Conservation (phyloP, 108 stramenopile genomes). For the Discostella pseudostelligera region DNA sequence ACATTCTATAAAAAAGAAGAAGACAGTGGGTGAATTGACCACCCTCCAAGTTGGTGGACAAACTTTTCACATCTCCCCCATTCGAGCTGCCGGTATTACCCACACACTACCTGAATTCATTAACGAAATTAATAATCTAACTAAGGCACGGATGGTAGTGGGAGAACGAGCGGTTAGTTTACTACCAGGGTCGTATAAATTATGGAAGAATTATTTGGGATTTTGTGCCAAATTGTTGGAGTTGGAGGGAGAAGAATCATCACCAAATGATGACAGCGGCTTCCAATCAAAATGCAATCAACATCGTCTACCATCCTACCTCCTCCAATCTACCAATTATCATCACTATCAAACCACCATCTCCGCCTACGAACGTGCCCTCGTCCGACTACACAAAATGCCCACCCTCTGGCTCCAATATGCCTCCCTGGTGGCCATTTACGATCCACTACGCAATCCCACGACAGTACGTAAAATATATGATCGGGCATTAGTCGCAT, state of each 20-base stretch:
- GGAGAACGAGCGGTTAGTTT: conserved; percentile 81
- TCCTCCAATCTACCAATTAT: neutral
- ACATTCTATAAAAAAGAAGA: too few species aligned
- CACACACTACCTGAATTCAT: conserved; percentile 11
- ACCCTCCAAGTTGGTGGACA: conserved; percentile 27
- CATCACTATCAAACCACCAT: conserved; percentile 20
- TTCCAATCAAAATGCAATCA: neutral
- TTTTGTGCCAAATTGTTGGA: conserved; percentile 39
- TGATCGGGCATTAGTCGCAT: conserved; percentile 88
- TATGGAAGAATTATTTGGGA: conserved; percentile 90
- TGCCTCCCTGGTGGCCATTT: conserved; percentile 30
- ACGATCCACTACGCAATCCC: conserved; percentile 33
- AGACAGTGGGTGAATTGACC: too few species aligned
- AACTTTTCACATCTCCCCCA: conserved; percentile 21
- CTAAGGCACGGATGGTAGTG: conserved; percentile 28
- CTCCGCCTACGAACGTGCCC: conserved; percentile 70
- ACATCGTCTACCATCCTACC: conserved; percentile 14
- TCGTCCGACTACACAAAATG: conserved; percentile 87
- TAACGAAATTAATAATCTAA: conserved; percentile 11
- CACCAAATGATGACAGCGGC: neutral
- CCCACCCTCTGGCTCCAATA: conserved; percentile 94
- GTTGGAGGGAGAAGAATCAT: neutral
- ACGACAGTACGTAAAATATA: conserved; percentile 73
- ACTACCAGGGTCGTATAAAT: conserved; percentile 94
- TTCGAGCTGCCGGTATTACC: conserved; percentile 25